phyloP scores from a whole-genome alignment of 192 early-diverging fungal genomes.

The Backusella sp. region DNA sequence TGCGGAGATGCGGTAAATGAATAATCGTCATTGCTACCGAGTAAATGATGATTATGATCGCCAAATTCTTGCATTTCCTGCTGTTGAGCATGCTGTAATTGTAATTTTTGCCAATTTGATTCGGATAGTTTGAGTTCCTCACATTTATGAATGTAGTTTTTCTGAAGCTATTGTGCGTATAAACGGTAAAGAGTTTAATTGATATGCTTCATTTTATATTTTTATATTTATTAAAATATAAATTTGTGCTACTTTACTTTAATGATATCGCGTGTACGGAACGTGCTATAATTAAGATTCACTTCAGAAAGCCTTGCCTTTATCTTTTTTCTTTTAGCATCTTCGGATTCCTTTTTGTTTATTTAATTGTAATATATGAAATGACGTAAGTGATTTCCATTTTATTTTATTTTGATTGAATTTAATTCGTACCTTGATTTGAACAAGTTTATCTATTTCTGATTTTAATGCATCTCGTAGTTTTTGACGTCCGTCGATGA shows the following conservation, averaged over 20 bases:
- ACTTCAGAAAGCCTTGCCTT: slow-evolving; percentile 19
- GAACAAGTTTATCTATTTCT: slow-evolving; percentile 20
- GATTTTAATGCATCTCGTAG: slow-evolving; percentile 19
- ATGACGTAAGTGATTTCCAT: background rate
- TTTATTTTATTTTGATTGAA: background rate
- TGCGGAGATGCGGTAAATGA: slow-evolving; percentile 7
- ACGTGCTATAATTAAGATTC: slow-evolving; percentile 29
- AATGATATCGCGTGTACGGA: slow-evolving; percentile 24
- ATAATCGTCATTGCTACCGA: background rate
- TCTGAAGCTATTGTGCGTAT: background rate
- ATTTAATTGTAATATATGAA: background rate
- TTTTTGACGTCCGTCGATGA: slow-evolving; percentile 19
- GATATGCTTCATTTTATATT: background rate
- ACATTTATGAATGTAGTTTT: background rate
- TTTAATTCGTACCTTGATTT: slow-evolving; percentile 12
- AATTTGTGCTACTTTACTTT: slow-evolving; percentile 1
- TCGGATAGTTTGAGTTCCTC: background rate
- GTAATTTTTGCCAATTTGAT: background rate
- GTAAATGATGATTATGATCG: background rate
- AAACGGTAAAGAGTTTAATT: background rate
- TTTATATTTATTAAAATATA: slow-evolving; percentile 2
- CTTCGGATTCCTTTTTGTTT: slow-evolving; percentile 18
- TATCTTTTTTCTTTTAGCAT: slow-evolving; percentile 16
- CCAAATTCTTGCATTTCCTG: slow-evolving; percentile 3
- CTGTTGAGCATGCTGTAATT: slow-evolving; percentile 3